Evolutionary conservation across 768 basidiomycete genomes (phyloP), one percentile per base, ranked within the genome.

Genomic region (Pleurotus sapidus): DNA sequence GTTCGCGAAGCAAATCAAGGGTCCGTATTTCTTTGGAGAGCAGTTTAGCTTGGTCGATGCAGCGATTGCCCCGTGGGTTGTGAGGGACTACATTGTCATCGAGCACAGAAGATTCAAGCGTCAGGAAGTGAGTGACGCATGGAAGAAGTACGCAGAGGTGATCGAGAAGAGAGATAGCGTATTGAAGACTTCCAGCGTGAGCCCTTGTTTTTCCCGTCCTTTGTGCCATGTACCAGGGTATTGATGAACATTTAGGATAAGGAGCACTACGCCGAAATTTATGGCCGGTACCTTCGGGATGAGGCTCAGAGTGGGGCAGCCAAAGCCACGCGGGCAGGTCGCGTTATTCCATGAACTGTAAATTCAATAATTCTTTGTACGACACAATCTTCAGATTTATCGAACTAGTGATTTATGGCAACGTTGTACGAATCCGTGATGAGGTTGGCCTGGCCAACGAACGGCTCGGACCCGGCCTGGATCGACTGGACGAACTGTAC

Each of bases 21-120:
- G 80, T 4, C 83, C 83, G 11, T 87, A 78, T 63, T 88, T 84
- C 66, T 64, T 77, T 23, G 86, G 85, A 15, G 74, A 80, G 20
- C 69, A 81, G 42, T 81, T 84, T 61, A 72, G 77, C 40, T 64
- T 82, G 40, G 81, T 81, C 4, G 86, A 87, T 62, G 67, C 79
- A 30, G 77, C 75, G 1, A 67, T 84, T 20, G 84, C 80, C 25
- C 86, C 86, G 20, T 88, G 84, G 81, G 66, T 73, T 34, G 64
- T 65, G 6, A 68, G 74, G 45, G 79, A 84, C 55, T 79, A 78
- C 61, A 68, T 84, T 46, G 46, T 84, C 18, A 65, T 67, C 20
- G 77, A 84, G 61, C 70, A 84, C 61, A 69, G 84, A 25, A 78
- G 73, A 4, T 85, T 77, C 63, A 71, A 72, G 18, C 60, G 77